Conservation (phyloP, 2,329 filamentous ascomycete species). For the Colletotrichum limetticola region DNA sequence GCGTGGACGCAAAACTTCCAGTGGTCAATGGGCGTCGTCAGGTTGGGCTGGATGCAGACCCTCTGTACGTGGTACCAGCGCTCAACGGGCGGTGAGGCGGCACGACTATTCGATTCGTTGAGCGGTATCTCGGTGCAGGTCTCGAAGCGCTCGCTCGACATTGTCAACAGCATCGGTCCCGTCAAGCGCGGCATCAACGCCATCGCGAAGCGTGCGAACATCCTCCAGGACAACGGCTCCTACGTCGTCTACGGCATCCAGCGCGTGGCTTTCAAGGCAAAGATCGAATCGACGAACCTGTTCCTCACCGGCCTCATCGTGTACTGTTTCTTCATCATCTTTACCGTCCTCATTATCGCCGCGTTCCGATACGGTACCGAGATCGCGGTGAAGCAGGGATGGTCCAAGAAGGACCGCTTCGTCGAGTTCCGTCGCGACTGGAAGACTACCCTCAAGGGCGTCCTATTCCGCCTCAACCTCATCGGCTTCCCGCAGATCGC, state of each 20-base stretch:
- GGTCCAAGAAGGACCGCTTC: conserved; percentile 88
- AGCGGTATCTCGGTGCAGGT: conserved; percentile 83
- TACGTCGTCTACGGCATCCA: conserved; percentile 83
- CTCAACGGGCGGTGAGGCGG: conserved; percentile 86
- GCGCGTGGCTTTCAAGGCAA: conserved; percentile 86
- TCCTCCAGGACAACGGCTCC: conserved; percentile 63
- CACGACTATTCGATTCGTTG: conserved; percentile 80
- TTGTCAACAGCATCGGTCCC: conserved; percentile 46
- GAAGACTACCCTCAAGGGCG: conserved; percentile 92
- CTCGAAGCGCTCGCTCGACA: conserved; percentile 68
- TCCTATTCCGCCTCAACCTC: conserved; percentile 88
- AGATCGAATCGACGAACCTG: conserved; percentile 90
- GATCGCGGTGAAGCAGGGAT: conserved; percentile 76
- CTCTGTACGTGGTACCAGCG: conserved; percentile 97
- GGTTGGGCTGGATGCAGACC: conserved; percentile 82
- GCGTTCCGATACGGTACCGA: conserved; percentile 87
- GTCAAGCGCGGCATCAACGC: conserved; percentile 58
- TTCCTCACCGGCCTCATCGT: conserved; percentile 93
- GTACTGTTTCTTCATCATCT: conserved; percentile 84
- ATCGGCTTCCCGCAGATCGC: conserved; percentile 94
- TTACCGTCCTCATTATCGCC: conserved; percentile 78
- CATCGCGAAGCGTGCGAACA: conserved; percentile 64
- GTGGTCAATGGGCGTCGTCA: conserved; percentile 97
- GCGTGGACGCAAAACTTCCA: conserved; percentile 98
- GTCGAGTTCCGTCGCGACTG: conserved; percentile 94